A percentile compares a stretch with the other conserved stretches of the same genome.
These are phyloP conservation scores for Mycena alexandri DNA, from an alignment of 768 basidiomycete genomes.

Conservation along the genomic window DNA sequence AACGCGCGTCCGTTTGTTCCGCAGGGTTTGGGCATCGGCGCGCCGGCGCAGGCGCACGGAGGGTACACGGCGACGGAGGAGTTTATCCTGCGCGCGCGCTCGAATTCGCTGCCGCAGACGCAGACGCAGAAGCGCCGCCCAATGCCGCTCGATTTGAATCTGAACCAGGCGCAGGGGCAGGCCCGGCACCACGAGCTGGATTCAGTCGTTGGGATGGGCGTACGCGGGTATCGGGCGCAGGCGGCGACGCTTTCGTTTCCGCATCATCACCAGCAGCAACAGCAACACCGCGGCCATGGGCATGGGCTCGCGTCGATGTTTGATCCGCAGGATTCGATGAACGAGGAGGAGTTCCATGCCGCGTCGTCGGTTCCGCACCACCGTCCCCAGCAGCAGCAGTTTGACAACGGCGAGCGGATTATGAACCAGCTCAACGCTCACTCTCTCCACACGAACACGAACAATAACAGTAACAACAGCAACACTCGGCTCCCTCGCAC, in stretches of 20 bases:
- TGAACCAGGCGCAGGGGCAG: neutral
- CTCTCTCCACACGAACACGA: conserved; percentile 24
- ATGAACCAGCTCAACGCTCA: conserved; percentile 26
- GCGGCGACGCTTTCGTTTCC: conserved; percentile 48
- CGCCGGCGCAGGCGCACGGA: conserved; percentile 44
- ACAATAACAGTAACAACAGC: neutral
- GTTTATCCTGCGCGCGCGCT: conserved; percentile 71
- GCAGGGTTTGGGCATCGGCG: conserved; percentile 15
- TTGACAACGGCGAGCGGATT: conserved; percentile 17
- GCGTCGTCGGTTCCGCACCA: conserved; percentile 25
- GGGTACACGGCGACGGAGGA: conserved; percentile 81
- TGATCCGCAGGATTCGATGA: conserved; percentile 41
- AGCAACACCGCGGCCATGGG: too few species aligned
- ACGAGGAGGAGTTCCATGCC: conserved; percentile 55
- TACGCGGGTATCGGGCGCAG: conserved; percentile 58
- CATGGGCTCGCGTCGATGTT: conserved; percentile 12
- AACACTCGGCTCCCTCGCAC: conserved; percentile 30
- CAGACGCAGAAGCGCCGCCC: conserved; percentile 44
- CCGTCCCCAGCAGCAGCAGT: conserved; percentile 21
- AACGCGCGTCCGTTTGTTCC: conserved; percentile 16
- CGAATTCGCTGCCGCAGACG: conserved; percentile 44
- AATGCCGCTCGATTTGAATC: conserved; percentile 50
- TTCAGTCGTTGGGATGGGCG: conserved; percentile 49
- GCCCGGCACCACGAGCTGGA: conserved; percentile 38
- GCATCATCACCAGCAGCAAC: conserved; percentile 38